Evolutionary conservation across 805 yeast species (phyloP).

Genomic region (Kuraishia molischiana): DNA sequence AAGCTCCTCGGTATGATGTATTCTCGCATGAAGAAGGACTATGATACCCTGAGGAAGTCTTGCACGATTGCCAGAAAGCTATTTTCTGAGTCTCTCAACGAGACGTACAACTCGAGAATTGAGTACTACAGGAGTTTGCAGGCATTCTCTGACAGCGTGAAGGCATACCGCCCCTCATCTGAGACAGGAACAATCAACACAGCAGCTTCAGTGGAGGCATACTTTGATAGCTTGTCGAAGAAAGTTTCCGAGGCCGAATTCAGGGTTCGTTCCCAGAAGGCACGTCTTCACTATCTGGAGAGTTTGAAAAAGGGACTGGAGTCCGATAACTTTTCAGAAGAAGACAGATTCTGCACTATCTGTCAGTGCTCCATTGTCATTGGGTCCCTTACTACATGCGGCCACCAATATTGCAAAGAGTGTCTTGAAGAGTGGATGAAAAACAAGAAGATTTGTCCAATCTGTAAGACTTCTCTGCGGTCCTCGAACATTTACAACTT

Average conservation of each 20-base stretch:
- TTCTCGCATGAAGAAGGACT: conserved; percentile 17
- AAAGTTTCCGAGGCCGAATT: conserved; percentile 9
- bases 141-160: conserved; percentile 75
- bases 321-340: conserved; percentile 19
- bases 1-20: conserved; percentile 7
- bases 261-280: conserved; percentile 19
- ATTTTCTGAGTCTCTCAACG: conserved; percentile 41
- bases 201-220: background rate
- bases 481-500: conserved; percentile 55
- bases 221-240: conserved; percentile 5
- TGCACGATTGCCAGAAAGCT: conserved; percentile 33
- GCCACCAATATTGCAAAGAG: conserved; percentile 80
- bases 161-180: conserved; percentile 28
- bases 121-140: conserved; percentile 81
- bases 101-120: conserved; percentile 69
- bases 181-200: conserved; percentile 6
- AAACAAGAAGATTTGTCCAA: conserved; percentile 57
- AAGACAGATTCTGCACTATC: conserved; percentile 57
- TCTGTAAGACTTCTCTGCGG: conserved; percentile 55
- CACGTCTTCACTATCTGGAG: conserved; percentile 39
- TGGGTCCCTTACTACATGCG: conserved; percentile 84
- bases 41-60: conserved; percentile 34
- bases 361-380: conserved; percentile 61
- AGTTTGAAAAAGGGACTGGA: conserved; percentile 22
- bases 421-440: conserved; percentile 69